phyloP scores from a whole-genome alignment of 768 basidiomycete genomes.

The Lepiota subincarnata region DNA sequence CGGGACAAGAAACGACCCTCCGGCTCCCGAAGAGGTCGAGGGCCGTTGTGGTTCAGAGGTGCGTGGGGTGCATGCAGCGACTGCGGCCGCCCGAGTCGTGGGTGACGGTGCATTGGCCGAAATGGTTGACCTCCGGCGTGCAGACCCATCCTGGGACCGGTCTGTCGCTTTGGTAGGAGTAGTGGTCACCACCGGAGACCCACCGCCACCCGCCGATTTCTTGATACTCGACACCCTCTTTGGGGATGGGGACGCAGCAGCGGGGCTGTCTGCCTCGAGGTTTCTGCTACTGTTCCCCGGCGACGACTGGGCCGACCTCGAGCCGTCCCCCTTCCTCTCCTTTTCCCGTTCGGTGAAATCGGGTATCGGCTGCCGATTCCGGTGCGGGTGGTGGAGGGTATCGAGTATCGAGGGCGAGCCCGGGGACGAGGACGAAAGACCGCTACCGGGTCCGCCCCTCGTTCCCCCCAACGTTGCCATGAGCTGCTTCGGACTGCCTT shows the following conservation, averaged over 20 bases:
- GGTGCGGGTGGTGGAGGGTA: not conserved
- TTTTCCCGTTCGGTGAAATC: conserved; percentile 2
- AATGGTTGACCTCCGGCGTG: conserved; percentile 22
- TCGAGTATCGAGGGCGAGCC: conserved; percentile 4
- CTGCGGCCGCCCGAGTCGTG: not conserved
- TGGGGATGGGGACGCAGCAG: not conserved
- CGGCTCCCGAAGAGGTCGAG: conserved; percentile 23
- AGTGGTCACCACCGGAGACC: not conserved
- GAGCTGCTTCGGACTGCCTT: conserved; percentile 9
- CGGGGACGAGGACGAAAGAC: conserved; percentile 4
- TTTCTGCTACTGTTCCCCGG: not conserved
- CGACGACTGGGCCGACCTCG: conserved; percentile 5
- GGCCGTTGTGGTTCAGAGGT: conserved; percentile 17
- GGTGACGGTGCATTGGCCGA: conserved; percentile 7
- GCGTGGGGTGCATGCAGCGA: conserved; percentile 15
- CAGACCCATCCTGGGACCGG: conserved; percentile 8
- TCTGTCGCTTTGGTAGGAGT: not conserved
- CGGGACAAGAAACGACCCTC: conserved; percentile 23
- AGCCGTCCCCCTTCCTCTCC: not conserved
- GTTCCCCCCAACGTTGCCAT: conserved; percentile 2
- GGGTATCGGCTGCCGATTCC: conserved; percentile 10
- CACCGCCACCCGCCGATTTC: not conserved
- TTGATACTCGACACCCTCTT: not conserved
- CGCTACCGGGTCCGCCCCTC: not conserved
- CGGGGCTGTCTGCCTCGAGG: conserved; percentile 4